Conservation (phyloP, 352 stramenopile species). For the Pythium aquatile region DNA sequence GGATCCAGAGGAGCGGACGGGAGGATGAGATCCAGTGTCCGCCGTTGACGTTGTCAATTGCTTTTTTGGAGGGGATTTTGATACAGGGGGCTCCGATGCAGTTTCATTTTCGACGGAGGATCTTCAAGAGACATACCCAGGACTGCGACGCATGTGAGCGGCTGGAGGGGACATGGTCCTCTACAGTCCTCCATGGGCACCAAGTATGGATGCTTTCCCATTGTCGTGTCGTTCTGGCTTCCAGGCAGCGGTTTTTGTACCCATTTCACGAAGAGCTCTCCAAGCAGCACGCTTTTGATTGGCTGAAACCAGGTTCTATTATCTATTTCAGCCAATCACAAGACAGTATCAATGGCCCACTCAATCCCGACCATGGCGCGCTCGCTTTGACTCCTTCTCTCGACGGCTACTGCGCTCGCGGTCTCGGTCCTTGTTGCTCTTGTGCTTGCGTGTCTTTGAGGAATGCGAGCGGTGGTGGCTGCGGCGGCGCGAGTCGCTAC, state of each 20-base stretch:
- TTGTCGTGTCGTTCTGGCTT: not conserved
- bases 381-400: conserved; percentile 47
- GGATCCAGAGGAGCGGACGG: not conserved
- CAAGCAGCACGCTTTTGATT: conserved; percentile 16
- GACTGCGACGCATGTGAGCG: not conserved
- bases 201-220: not conserved
- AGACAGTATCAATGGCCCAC: not conserved
- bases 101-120: conserved; percentile 1
- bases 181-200: no score
- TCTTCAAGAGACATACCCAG: conserved; percentile 13
- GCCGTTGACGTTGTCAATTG: not conserved
- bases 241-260: conserved; percentile 15
- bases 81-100: not conserved
- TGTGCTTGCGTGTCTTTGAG: conserved; percentile 29
- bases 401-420: conserved; percentile 5
- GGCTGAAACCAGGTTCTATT: conserved; percentile 6
- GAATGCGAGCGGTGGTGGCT: conserved; percentile 21
- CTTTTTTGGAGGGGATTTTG: not conserved
- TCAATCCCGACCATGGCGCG: conserved; percentile 30
- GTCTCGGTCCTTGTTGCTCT: conserved; percentile 14
- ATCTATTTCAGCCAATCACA: conserved; percentile 15
- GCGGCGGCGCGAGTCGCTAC: conserved; percentile 14
- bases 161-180: not conserved
- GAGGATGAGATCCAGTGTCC: conserved; percentile 7
- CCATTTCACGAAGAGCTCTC: conserved; percentile 16